Evolutionary conservation across 164 flowering plant genomes (phyloP).

Genomic region (Magnolia kwangsiensis): DNA sequence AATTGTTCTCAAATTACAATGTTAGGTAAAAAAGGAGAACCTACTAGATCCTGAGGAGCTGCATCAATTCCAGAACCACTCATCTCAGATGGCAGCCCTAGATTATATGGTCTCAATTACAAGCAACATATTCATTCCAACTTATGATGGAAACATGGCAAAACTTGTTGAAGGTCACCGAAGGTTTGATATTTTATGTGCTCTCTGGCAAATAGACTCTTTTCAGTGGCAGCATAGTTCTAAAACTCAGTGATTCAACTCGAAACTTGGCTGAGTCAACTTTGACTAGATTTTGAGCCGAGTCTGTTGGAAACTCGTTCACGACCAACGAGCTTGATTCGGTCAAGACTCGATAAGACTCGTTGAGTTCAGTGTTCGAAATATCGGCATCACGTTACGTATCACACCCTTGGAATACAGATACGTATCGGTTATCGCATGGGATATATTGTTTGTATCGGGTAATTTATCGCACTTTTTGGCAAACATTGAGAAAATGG

Average conservation of each 20-base stretch:
- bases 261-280: no score
- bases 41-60: slow-evolving; percentile 67
- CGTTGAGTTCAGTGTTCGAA: no score
- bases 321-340: no score
- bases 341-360: no score
- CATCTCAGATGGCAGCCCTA: slow-evolving; percentile 98
- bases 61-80: slow-evolving; percentile 76
- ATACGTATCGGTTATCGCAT: no score
- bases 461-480: no score
- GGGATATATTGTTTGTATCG: no score
- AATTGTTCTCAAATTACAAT: background rate
- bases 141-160: slow-evolving; percentile 99
- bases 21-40: slow-evolving; percentile 86
- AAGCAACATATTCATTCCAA: slow-evolving; percentile 79
- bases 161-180: slow-evolving; percentile 97
- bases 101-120: slow-evolving; percentile 90
- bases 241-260: background rate
- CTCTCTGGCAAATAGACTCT: background rate
- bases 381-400: no score
- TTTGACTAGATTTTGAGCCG: no score
- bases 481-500: no score
- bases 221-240: background rate
- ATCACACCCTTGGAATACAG: no score
- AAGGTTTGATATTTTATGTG: slow-evolving; percentile 42
- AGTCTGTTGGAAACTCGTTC: no score